Percentiles rank a stretch among this genome's conserved stretches.
These are phyloP conservation scores for Hippophae rhamnoides DNA, from an alignment of 306 rosid genomes.

Conservation along the genomic window DNA sequence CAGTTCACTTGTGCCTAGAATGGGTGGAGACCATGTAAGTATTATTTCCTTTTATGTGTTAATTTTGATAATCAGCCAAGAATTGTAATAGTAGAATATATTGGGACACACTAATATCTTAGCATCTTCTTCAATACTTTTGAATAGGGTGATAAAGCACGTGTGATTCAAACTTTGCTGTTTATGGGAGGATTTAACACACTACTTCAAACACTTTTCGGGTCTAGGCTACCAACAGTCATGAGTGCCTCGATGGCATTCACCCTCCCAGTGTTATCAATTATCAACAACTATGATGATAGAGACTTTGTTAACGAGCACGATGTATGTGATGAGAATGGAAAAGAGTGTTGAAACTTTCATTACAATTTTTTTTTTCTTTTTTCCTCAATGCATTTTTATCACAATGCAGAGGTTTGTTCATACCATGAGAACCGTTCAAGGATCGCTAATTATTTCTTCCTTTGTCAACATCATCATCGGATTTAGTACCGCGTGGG, in stretches of 20 bases:
- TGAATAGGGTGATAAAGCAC: constrained; percentile 77
- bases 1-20: constrained; percentile 54
- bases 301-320: constrained; percentile 42
- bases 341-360: neutral
- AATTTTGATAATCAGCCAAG: neutral
- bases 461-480: constrained; percentile 68
- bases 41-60: neutral
- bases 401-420: constrained; percentile 55
- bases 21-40: constrained; percentile 88
- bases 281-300: constrained; percentile 50
- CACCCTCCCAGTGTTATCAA: constrained; percentile 55
- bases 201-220: constrained; percentile 61
- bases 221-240: constrained; percentile 83
- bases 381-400: neutral
- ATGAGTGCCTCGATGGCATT: constrained; percentile 76
- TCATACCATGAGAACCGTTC: constrained; percentile 67
- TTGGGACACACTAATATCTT: neutral
- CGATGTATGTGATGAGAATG: constrained; percentile 38
- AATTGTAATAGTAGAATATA: neutral
- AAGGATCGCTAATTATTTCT: constrained; percentile 76
- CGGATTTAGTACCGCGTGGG: constrained; percentile 72
- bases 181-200: constrained; percentile 81
- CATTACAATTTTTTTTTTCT: neutral
- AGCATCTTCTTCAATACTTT: constrained; percentile 2
- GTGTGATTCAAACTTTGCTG: constrained; percentile 76